Percentiles rank a stretch among this genome's conserved stretches.
Evolutionary conservation across 176 grass and related monocot species (phyloP).

Genomic region (Cymbopogon citratus): DNA sequence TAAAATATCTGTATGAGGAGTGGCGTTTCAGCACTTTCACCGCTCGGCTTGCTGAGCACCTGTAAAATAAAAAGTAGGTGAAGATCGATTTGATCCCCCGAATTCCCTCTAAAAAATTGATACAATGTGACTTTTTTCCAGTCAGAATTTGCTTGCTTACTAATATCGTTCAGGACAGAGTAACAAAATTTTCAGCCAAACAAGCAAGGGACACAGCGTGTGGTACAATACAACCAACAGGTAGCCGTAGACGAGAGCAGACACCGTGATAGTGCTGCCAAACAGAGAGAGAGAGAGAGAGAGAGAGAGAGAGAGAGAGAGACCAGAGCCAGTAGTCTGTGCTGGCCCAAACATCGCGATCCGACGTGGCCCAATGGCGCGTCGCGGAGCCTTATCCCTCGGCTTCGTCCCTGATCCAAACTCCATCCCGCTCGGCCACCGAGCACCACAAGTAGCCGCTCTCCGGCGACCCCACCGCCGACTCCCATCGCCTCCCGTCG

Average conservation of each 20-base stretch:
- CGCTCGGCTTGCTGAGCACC: too few species aligned
- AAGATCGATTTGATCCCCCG: too few species aligned
- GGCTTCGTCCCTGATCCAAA: slow-evolving; percentile 46
- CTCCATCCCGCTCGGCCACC: slow-evolving; percentile 33
- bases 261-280: not conserved
- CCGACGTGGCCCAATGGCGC: slow-evolving; percentile 77
- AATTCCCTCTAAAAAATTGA: too few species aligned
- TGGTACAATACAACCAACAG: not conserved
- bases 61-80: too few species aligned
- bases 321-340: not conserved
- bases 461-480: slow-evolving; percentile 20
- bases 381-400: slow-evolving; percentile 45
- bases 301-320: not conserved
- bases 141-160: not conserved
- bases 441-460: slow-evolving; percentile 23
- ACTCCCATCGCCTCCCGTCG: not conserved
- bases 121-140: not conserved
- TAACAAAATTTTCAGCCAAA: not conserved
- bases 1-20: too few species aligned
- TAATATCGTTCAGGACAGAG: not conserved
- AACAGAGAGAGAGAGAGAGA: not conserved
- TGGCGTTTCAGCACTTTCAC: too few species aligned
- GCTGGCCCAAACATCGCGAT: not conserved
- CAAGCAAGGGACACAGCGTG: not conserved
- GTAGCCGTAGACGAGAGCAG: not conserved